Base-by-base conservation (phyloP, 2,329 filamentous ascomycete genomes). In the Zarea fungicola region DNA sequence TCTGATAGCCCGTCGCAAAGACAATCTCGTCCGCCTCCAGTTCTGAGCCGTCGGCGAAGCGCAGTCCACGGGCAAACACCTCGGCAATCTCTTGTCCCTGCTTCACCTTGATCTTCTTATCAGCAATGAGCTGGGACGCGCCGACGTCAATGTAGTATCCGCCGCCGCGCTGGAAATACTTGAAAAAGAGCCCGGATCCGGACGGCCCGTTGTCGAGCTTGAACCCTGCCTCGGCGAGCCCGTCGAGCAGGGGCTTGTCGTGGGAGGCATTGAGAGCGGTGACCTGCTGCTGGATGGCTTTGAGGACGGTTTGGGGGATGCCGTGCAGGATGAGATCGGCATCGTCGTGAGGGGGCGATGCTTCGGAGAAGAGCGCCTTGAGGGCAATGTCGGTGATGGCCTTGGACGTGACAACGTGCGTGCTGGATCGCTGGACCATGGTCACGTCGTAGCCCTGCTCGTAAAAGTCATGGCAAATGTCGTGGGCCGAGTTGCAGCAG, bases 121-220 rank as follows among this genome's bases (percentile, higher is more conserved):
- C 77, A 2, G 71, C 70, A 50, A 87, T 84, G 21, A 86, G 70
- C 57, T 78, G 65, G 0, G 77, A 78, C 0, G 76, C 78, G 0
- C 84, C 84, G 1, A 85, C 81, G 52, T 87, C 81, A 53, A 87
- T 83, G 63, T 87, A 87, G 59, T 86, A 87, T 0, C 84, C 83
- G 1, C 84, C 84, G 2, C 82, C 82, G 3, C 79, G 74, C 55
- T 83, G 79, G 53, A 83, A 68, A 55, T 82, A 83, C 58, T 83
- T 82, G 29, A 73, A 60, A 40, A 76, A 70, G 13, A 84, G 65
- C 0, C 81, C 80, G 0, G 70, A 66, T 2, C 70, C 71, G 52
- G 79, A 71, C 0, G 75, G 72, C 0, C 80, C 80, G 9, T 58
- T 64, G 55, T 84, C 80, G 3, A 79, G 60, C 41, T 70, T 68